Percentiles rank a stretch among this genome's conserved stretches.
These are phyloP conservation scores for Leccinum fibrillosum DNA, from an alignment of 768 basidiomycete species.

Conservation along the genomic window DNA sequence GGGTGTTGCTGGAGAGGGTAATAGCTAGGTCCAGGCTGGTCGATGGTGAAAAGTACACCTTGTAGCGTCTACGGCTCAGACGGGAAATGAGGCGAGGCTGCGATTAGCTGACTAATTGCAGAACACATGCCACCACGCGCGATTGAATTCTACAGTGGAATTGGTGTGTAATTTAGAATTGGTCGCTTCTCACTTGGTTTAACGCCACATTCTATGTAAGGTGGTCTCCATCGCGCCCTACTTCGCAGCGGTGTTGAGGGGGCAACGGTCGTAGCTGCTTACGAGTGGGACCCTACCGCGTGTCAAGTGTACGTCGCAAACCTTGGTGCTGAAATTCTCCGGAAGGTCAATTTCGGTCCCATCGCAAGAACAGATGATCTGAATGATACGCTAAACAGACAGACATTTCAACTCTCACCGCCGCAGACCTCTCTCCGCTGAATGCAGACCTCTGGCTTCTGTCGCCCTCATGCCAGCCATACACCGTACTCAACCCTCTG, in stretches of 20 bases:
- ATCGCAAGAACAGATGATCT: neutral
- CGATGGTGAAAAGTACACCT: slow-evolving; percentile 8
- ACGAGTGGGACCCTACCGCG: slow-evolving; percentile 79
- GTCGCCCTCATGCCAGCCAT: slow-evolving; percentile 83
- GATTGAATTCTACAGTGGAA: slow-evolving; percentile 79
- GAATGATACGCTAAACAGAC: slow-evolving; percentile 32
- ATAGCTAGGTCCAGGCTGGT: neutral
- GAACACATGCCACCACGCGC: slow-evolving; percentile 11
- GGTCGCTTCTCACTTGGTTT: neutral
- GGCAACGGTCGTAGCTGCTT: slow-evolving; percentile 55
- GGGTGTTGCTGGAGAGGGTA: neutral
- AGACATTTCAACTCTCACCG: slow-evolving; percentile 60
- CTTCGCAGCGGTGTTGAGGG: slow-evolving; percentile 46
- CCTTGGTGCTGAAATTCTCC: slow-evolving; percentile 43
- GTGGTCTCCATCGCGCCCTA: slow-evolving; percentile 71
- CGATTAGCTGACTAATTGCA: slow-evolving; percentile 22
- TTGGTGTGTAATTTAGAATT: slow-evolving; percentile 44
- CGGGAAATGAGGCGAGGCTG: slow-evolving; percentile 12
- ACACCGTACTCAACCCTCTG: slow-evolving; percentile 71
- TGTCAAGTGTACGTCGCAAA: slow-evolving; percentile 69
- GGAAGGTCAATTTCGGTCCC: slow-evolving; percentile 26
- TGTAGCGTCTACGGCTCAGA: no score
- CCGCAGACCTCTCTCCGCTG: slow-evolving; percentile 42
- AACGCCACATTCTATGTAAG: slow-evolving; percentile 33
- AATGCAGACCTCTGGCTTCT: slow-evolving; percentile 70